Evolutionary conservation across 768 basidiomycete species (phyloP).

Genomic region (Rhodotorula graminis): DNA sequence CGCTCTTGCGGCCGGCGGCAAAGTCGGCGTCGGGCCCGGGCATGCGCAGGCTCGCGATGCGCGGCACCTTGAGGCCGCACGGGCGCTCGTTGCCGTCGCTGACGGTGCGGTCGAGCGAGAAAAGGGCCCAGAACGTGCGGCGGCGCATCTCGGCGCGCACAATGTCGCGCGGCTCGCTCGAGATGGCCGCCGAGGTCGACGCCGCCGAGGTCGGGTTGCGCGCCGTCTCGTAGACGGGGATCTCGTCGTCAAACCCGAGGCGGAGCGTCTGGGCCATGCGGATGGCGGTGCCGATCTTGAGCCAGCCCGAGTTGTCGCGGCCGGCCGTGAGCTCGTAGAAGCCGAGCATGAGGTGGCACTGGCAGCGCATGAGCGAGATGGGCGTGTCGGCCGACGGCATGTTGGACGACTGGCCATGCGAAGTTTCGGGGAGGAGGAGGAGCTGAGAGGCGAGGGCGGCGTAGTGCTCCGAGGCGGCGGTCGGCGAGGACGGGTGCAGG

Average conservation of each 20-base stretch:
- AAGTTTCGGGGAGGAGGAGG: constrained; percentile 20
- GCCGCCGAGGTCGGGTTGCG: not conserved
- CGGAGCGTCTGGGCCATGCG: constrained; percentile 38
- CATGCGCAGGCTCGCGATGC: constrained; percentile 28
- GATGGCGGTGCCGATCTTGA: constrained; percentile 33
- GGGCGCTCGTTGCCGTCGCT: constrained; percentile 40
- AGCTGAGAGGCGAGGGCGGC: constrained; percentile 29
- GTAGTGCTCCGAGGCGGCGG: constrained; percentile 34
- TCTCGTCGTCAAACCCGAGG: constrained; percentile 37
- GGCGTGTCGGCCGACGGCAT: constrained; percentile 4
- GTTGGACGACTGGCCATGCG: not conserved
- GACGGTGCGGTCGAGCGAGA: constrained; percentile 35
- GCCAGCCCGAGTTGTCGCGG: constrained; percentile 35
- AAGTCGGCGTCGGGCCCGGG: constrained; percentile 35
- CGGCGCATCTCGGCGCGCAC: constrained; percentile 28
- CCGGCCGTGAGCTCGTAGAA: constrained; percentile 38
- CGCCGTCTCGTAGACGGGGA: constrained; percentile 10
- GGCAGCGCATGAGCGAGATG: constrained; percentile 35
- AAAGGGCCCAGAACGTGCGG: constrained; percentile 35
- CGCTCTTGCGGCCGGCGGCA: constrained; percentile 1
- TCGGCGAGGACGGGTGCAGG: constrained; percentile 13
- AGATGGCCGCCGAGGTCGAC: too few species aligned
- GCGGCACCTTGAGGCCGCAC: constrained; percentile 32
- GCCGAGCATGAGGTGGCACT: constrained; percentile 35
- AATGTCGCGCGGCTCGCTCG: constrained; percentile 4